Base-by-base conservation (phyloP, 192 early-diverging fungal genomes). In the Powellomyces hirtus region DNA sequence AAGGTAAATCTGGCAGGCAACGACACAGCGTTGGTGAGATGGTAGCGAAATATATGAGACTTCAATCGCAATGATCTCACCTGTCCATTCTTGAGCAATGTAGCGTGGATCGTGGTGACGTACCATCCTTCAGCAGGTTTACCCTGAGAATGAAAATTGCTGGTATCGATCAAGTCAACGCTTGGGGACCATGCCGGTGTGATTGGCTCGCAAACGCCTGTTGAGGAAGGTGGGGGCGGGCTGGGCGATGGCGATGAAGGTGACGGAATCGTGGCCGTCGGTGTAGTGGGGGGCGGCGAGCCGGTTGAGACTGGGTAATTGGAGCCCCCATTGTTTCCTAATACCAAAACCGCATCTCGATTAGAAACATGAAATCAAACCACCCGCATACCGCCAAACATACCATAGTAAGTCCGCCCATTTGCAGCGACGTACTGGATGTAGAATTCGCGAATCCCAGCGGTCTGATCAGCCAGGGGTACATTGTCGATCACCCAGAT, bases 161-260 rank as follows among this genome's bases (percentile, higher is more conserved):
- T 60, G 13, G 59, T 60, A 36, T 60, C 59, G 29, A 60, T 60
- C 10, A 60, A 36, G 36, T 60, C 59, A 16, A 60, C 59, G 20
- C 38, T 60, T 20, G 59, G 35, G 11, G 59, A 60, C 59, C 59
- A 60, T 4, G 59, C 59, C 16, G 59, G 59, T 16, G 59, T 6
- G 20, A 60, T 20, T 4, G 59, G 59, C 59, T 60, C 59, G 53
- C 53, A 56, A 30, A 18, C 53, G 53, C 18, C 53, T 13, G 5
- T 4, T 27, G 4, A 56, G 22, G 26, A 7, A 26, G 53, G 53
- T 18, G 7, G 5, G 5, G 53, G 16, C 27, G 2, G 2, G 29
- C 1, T 1, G 53, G 3, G 22, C 27, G 53, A 2, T 30, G 40
- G 8, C 10, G 40, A 13, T 42, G 40, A 8, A 18, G 40, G 10